A percentile compares a stretch with the other conserved stretches of the same genome.
phyloP scores from a whole-genome alignment of 306 rosid genomes.

The Macrotyloma uniflorum region DNA sequence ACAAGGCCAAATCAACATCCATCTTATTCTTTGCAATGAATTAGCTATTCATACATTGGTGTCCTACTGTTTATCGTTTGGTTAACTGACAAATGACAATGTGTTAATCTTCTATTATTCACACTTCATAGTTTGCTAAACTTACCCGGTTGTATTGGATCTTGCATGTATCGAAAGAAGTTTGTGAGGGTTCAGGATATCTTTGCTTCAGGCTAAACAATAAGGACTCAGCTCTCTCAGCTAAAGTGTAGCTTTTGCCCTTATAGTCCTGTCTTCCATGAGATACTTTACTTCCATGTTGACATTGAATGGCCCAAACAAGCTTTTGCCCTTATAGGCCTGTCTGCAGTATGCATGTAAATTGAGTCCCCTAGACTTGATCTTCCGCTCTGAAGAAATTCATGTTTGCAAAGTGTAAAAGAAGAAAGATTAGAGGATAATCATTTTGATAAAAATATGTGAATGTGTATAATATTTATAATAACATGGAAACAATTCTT shows the following conservation, averaged over 20 bases:
- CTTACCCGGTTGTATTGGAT: conserved; percentile 83
- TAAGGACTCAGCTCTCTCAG: conserved; percentile 82
- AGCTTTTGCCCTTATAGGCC: no score
- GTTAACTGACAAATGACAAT: no score
- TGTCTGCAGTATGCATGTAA: conserved; percentile 63
- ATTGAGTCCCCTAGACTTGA: conserved; percentile 78
- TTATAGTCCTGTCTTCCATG: conserved; percentile 60
- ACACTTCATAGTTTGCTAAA: not conserved
- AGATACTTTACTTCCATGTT: conserved; percentile 94
- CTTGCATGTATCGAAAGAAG: conserved; percentile 89
- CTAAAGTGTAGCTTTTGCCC: conserved; percentile 81
- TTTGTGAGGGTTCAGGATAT: conserved; percentile 92
- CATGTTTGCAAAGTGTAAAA: conserved; percentile 2
- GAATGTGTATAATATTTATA: conserved; percentile 18
- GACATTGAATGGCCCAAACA: conserved; percentile 78
- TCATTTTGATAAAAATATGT: conserved; percentile 2
- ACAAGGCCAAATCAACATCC: not conserved
- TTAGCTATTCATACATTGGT: not conserved
- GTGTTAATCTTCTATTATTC: no score
- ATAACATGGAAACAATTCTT: conserved; percentile 23
- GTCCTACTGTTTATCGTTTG: not conserved
- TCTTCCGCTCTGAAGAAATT: conserved; percentile 72
- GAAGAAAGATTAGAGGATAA: not conserved
- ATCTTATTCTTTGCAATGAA: not conserved
- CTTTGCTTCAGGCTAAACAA: conserved; percentile 81